These are phyloP conservation scores for Talaromyces sp. DNA, from an alignment of 2,329 filamentous ascomycete genomes.

Conservation along the genomic window DNA sequence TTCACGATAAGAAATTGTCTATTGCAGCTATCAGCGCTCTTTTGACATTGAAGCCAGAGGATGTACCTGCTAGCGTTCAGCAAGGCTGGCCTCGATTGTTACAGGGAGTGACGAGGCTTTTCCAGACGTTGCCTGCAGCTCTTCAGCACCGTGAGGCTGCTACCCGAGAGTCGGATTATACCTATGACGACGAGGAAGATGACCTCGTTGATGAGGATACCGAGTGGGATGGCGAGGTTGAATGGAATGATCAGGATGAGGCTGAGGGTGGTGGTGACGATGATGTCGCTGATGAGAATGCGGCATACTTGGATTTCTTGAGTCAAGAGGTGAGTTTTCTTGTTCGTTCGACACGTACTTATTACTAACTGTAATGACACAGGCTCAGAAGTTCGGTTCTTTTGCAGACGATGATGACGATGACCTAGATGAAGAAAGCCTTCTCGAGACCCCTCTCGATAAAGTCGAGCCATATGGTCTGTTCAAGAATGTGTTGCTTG, in stretches of 20 bases:
- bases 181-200: constrained; percentile 68
- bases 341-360: neutral
- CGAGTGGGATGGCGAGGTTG: constrained; percentile 74
- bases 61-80: constrained; percentile 88
- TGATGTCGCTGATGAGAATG: constrained; percentile 83
- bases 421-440: constrained; percentile 85
- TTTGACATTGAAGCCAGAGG: constrained; percentile 71
- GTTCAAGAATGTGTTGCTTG: constrained; percentile 76
- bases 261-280: constrained; percentile 58
- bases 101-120: constrained; percentile 82
- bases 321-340: constrained; percentile 69
- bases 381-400: constrained; percentile 80
- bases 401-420: constrained; percentile 72
- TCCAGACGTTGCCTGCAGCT: constrained; percentile 84
- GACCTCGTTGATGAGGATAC: constrained; percentile 74
- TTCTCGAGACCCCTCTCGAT: constrained; percentile 91
- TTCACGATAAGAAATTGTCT: constrained; percentile 98
- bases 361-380: constrained; percentile 31
- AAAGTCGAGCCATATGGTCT: constrained; percentile 91
- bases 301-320: constrained; percentile 91
- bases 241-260: constrained; percentile 62
- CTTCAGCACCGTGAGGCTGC: constrained; percentile 91
- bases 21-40: constrained; percentile 90
- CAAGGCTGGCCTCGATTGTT: constrained; percentile 92
- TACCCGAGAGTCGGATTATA: constrained; percentile 80